These are phyloP conservation scores for Termitomyces sp. DNA, from an alignment of 768 basidiomycete genomes.

Conservation along the genomic window DNA sequence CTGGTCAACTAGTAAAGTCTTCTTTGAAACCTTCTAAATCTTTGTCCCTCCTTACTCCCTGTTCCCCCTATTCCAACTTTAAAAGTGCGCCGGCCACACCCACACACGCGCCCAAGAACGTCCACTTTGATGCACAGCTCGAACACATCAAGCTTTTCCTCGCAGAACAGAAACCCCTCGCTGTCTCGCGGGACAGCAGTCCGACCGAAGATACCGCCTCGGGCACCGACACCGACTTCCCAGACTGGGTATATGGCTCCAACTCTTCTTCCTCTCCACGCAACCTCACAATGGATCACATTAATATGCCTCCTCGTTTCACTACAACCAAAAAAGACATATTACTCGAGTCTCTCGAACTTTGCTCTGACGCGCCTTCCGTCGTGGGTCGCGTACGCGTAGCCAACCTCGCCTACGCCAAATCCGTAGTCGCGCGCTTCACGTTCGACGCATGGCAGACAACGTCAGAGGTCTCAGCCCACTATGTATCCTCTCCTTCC, in stretches of 20 bases:
- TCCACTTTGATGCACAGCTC: conserved; percentile 89
- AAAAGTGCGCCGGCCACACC: conserved; percentile 85
- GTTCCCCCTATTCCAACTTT: conserved; percentile 27
- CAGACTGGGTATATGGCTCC: conserved; percentile 57
- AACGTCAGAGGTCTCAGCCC: conserved; percentile 85
- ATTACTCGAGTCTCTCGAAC: conserved; percentile 47
- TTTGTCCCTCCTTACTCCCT: conserved; percentile 48
- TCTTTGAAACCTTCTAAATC: conserved; percentile 75
- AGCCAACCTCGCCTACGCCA: conserved; percentile 82
- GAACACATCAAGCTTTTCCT: conserved; percentile 95
- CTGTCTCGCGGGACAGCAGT: conserved; percentile 87
- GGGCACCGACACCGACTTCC: conserved; percentile 75
- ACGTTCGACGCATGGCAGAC: conserved; percentile 97
- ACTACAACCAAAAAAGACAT: conserved; percentile 36
- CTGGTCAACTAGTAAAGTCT: conserved; percentile 88
- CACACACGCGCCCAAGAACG: conserved; percentile 62
- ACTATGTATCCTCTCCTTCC: conserved; percentile 48
- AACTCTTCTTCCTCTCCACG: conserved; percentile 23
- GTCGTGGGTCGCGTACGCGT: conserved; percentile 77
- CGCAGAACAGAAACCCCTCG: conserved; percentile 90
- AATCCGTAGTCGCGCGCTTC: conserved; percentile 85
- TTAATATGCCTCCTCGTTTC: conserved; percentile 56
- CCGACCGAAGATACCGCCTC: conserved; percentile 77
- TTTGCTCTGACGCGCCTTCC: conserved; percentile 45
- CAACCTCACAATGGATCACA: conserved; percentile 53